Evolutionary conservation across 306 rosid species (phyloP).

Genomic region (Pyrus communis): DNA sequence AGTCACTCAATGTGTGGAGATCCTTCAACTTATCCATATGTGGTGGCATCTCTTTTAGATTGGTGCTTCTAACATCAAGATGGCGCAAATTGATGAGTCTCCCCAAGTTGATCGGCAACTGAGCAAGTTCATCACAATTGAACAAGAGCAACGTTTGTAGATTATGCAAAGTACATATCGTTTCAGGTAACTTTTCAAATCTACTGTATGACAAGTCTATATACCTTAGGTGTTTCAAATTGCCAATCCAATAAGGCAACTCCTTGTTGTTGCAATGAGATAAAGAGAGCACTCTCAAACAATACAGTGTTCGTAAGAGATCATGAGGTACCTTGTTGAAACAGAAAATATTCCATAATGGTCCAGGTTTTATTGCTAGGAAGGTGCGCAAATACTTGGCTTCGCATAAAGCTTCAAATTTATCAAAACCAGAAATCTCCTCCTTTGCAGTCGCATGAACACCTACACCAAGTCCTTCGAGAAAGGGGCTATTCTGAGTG

Average conservation of each 20-base stretch:
- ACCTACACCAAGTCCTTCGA: background rate
- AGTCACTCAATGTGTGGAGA: background rate
- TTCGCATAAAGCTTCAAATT: background rate
- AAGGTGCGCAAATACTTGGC: background rate
- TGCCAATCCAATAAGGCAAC: background rate
- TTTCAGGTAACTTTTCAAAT: background rate
- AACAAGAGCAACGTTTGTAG: slow-evolving; percentile 10
- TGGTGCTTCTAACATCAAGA: slow-evolving; percentile 4
- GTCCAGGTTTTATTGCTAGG: background rate
- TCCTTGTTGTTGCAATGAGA: too few species aligned
- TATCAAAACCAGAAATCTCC: background rate
- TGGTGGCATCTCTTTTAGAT: background rate
- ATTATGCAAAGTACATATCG: slow-evolving; percentile 1
- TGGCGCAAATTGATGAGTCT: slow-evolving; percentile 7
- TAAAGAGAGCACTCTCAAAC: background rate
- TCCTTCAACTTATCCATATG: slow-evolving; percentile 4
- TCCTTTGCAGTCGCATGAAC: background rate
- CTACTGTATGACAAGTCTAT: slow-evolving; percentile 3
- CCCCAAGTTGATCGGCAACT: slow-evolving; percentile 6
- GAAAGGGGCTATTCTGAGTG: background rate
- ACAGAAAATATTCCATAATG: background rate
- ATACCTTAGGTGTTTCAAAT: slow-evolving; percentile 1
- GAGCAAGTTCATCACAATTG: background rate
- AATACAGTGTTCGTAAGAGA: too few species aligned
- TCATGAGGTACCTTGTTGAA: background rate